Conservation (phyloP, 306 rosid genomes). For the Acacia melanoxylon region DNA sequence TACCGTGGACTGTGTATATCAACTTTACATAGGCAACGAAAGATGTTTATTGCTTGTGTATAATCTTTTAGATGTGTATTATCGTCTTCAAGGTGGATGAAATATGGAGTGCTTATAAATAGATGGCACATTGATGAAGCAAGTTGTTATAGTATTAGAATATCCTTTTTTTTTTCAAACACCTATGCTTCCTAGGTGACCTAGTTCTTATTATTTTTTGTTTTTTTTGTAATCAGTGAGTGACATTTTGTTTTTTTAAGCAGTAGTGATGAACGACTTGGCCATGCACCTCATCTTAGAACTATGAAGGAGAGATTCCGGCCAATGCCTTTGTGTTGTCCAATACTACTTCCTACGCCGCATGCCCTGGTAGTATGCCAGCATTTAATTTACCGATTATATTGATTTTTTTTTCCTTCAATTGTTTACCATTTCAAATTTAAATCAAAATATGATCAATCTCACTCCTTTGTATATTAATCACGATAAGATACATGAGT, state of each 20-base stretch:
- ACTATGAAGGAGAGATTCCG: constrained; percentile 77
- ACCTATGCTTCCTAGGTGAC: neutral
- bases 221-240: constrained; percentile 2
- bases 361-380: constrained; percentile 83
- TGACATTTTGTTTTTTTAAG: constrained; percentile 25
- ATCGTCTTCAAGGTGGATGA: neutral
- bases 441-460: neutral
- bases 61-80: neutral
- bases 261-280: constrained; percentile 67
- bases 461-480: neutral
- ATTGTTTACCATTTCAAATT: neutral
- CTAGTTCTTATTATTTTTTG: constrained; percentile 6
- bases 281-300: constrained; percentile 51
- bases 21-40: neutral
- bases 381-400: constrained; percentile 30
- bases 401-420: constrained; percentile 27
- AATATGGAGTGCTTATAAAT: constrained; percentile 22
- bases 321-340: constrained; percentile 93
- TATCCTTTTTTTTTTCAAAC: neutral
- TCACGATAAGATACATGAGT: neutral
- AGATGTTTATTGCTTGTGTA: constrained; percentile 27
- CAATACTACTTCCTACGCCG: constrained; percentile 87
- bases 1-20: neutral
- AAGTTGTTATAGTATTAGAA: constrained; percentile 13
- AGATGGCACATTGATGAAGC: constrained; percentile 7